These are phyloP conservation scores for Arctium lappa DNA, from an alignment of 129 eudicot species.

Conservation along the genomic window DNA sequence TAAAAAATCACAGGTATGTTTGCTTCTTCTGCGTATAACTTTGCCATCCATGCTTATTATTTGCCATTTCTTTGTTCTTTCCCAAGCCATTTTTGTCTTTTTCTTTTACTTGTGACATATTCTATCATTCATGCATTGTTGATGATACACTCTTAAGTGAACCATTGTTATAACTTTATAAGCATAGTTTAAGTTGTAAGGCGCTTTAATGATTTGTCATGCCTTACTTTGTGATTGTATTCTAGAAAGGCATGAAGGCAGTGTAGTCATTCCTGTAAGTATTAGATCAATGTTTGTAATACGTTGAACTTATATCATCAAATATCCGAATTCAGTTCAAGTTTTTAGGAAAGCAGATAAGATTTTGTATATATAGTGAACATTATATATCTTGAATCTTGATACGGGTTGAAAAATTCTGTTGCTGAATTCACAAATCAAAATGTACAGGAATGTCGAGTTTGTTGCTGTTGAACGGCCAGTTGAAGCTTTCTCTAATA, in stretches of 20 bases:
- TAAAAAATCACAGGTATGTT: slow-evolving; percentile 50
- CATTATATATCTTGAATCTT: background rate
- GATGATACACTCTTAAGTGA: background rate
- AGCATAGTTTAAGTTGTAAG: background rate
- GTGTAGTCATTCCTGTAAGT: background rate
- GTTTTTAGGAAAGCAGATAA: too few species aligned
- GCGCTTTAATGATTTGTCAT: too few species aligned
- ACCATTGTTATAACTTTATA: background rate
- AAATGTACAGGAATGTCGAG: slow-evolving; percentile 62
- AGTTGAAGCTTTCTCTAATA: slow-evolving; percentile 68
- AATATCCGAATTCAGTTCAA: background rate
- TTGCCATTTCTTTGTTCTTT: background rate
- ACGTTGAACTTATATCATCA: background rate
- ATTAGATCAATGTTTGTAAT: background rate
- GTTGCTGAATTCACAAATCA: slow-evolving; percentile 8
- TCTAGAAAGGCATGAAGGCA: too few species aligned
- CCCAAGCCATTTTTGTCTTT: background rate
- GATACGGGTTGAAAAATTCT: background rate
- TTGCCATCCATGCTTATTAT: background rate
- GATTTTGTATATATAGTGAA: background rate
- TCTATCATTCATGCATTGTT: background rate
- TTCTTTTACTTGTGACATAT: background rate
- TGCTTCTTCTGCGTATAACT: background rate
- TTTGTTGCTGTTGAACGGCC: slow-evolving; percentile 68
- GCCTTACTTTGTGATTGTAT: too few species aligned